Base-by-base conservation (phyloP, 139 green algal species). In the Coccomyxa sp. region DNA sequence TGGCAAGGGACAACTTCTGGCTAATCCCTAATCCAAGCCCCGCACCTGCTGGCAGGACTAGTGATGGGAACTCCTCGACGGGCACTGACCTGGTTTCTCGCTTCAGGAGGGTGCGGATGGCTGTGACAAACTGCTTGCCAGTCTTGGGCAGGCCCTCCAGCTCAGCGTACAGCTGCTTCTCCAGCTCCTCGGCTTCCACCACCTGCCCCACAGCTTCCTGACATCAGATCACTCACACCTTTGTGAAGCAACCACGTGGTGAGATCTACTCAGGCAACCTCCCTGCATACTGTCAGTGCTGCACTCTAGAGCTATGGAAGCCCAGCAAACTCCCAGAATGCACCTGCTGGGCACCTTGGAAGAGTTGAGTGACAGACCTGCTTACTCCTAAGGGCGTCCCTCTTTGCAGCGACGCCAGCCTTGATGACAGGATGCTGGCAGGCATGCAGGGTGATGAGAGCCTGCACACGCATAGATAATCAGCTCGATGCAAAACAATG, bases 101-200 rank as follows among this genome's bases (percentile, higher is more conserved):
- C n/a, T 70, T 77, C 74, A 87, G 73, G 54, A 92, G 16, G 10
- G 50, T 68, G 29, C 83, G 75, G 29, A 89, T 64, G 6, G 77
- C 78, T 5, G 70, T 68, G 0, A 77, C 68, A 80, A 92, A 92
- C 39, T 86, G 39, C 0, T 16, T 31, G n/a, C 88, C 88, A 27
- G 72, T 39, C 39, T 89, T 74, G 1, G 87, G 88, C 6, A 83
- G 90, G 18, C 55, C 40, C 70, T 85, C 76, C n/a, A 92, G 83
- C 54, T 75, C 64, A 2, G 55, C 78, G 70, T 85, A 90, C 70
- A 92, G 70, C 50, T 75, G 40, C 10, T 41, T 54, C 37, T 82
- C 34, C 70, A 81, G 31, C 3, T 64, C 50, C 50, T 64, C 50
- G 27, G 50, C 50, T 22, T 64, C 50, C 50, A 6, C 22, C 50